Evolutionary conservation across 2,329 filamentous ascomycete genomes (phyloP).

Genomic region (Claviceps maximensis): DNA sequence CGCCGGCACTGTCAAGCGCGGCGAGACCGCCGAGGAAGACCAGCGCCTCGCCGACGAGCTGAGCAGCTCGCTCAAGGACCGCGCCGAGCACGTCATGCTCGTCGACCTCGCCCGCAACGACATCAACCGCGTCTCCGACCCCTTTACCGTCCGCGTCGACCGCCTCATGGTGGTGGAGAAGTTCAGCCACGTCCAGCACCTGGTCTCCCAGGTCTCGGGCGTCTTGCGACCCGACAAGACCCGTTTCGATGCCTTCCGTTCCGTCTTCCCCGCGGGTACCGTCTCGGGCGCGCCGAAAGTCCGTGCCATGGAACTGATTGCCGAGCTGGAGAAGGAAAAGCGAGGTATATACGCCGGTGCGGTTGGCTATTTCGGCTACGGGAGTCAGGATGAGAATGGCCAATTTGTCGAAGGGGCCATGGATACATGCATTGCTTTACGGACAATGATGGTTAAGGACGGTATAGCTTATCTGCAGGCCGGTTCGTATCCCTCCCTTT

Average conservation of each 20-base stretch:
- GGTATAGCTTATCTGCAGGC: slow-evolving; percentile 82
- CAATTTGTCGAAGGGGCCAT: slow-evolving; percentile 64
- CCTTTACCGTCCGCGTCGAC: slow-evolving; percentile 78
- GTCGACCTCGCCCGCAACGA: slow-evolving; percentile 95
- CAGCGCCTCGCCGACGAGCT: slow-evolving; percentile 65
- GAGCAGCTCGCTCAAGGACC: slow-evolving; percentile 72
- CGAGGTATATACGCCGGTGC: slow-evolving; percentile 90
- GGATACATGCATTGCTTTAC: slow-evolving; percentile 70
- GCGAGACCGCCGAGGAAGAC: slow-evolving; percentile 70
- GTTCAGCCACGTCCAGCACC: slow-evolving; percentile 94
- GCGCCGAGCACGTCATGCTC: slow-evolving; percentile 93
- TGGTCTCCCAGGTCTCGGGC: slow-evolving; percentile 90
- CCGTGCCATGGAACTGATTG: slow-evolving; percentile 91
- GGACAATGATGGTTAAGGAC: slow-evolving; percentile 92
- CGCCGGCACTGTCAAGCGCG: slow-evolving; percentile 85
- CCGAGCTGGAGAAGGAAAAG: slow-evolving; percentile 87
- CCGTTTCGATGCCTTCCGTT: slow-evolving; percentile 88
- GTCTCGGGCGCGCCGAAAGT: slow-evolving; percentile 95
- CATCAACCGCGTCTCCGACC: slow-evolving; percentile 89
- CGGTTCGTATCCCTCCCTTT: too few relatives aligned
- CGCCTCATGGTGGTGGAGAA: slow-evolving; percentile 86
- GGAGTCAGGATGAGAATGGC: slow-evolving; percentile 52
- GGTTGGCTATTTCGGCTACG: slow-evolving; percentile 92
- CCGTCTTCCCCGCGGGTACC: slow-evolving; percentile 93
- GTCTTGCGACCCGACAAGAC: slow-evolving; percentile 73